These are phyloP conservation scores for Phlebiopsis flavidoalba DNA, from an alignment of 768 basidiomycete genomes.

Conservation along the genomic window DNA sequence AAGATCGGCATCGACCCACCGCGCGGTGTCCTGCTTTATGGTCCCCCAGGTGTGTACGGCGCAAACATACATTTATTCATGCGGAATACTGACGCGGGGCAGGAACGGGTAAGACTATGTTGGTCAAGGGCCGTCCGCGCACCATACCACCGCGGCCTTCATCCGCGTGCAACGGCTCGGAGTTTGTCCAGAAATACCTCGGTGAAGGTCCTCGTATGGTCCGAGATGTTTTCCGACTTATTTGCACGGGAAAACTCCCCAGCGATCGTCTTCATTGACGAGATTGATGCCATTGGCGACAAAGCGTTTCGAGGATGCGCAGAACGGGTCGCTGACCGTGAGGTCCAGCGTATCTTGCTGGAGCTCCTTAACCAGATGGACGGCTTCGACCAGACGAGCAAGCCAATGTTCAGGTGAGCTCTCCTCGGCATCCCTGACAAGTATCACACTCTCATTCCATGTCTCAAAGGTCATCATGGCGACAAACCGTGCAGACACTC, in stretches of 20 bases:
- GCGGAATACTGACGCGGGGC: not conserved
- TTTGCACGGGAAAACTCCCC: conserved; percentile 95
- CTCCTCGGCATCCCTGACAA: too few species aligned
- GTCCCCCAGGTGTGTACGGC: conserved; percentile 72
- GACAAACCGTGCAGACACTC: conserved; percentile 96
- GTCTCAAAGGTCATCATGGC: conserved; percentile 92
- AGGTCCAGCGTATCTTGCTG: conserved; percentile 96
- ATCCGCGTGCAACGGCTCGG: conserved; percentile 97
- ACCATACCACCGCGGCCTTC: conserved; percentile 95
- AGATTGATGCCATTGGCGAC: conserved; percentile 97
- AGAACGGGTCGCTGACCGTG: conserved; percentile 97
- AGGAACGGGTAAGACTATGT: conserved; percentile 99
- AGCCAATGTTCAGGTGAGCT: conserved; percentile 91
- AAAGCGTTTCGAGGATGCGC: conserved; percentile 96
- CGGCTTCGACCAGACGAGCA: conserved; percentile 96
- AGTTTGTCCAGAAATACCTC: conserved; percentile 99
- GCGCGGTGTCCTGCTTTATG: conserved; percentile 92
- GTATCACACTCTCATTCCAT: not conserved
- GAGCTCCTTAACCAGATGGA: conserved; percentile 99
- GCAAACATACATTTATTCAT: conserved; percentile 15
- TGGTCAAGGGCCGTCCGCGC: conserved; percentile 99
- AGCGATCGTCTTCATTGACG: conserved; percentile 98
- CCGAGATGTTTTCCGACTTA: conserved; percentile 97
- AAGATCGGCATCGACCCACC: conserved; percentile 99
- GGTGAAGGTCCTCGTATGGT: conserved; percentile 99